Evolutionary conservation across 176 grass and related monocot species (phyloP), one percentile per base, ranked within the genome.

Genomic region (Musa troglodytarum): DNA sequence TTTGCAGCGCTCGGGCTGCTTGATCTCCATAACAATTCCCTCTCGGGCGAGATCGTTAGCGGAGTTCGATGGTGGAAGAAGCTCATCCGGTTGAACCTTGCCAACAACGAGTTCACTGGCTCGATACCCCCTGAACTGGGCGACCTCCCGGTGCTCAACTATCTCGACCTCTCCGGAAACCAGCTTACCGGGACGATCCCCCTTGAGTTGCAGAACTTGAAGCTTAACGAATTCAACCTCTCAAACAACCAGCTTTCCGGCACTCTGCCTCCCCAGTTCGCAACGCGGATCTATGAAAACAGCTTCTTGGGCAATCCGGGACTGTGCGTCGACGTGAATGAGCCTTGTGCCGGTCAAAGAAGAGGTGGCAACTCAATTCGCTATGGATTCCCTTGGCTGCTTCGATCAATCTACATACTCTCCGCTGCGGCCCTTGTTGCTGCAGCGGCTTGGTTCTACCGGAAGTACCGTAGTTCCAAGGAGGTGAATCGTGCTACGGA

Each of bases 241-340:
- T 77, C 75, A 49, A 65, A 77, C 10, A 77, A 77, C 61, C 11
- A 77, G 61, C 75, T 77, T 10, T 77, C 59, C 1, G 75, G 75
- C 0, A 23, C 59, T 11, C 19, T 77, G 29, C 75, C 75, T 52
- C 49, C 75, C 43, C 49, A 53, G 11, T 77, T 77, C 49, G 0
- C 21, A 12, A 65, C 9, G 6, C 16, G 12, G 12, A 25, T 52
- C 7, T 65, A 77, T 28, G 14, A 52, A 65, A 53, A 51, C 21
- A 77, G 75, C 61, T 65, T 77, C 61, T 65, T 66, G 75, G 75
- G 75, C 20, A 77, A 77, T 65, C 75, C 75, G 61, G 61, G 1
- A n/a, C 59, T 77, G 49, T 77, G 43, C 49, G 43, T 26, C 5
- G 26, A n/a, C 14, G 13, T 25, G 58, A 19, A 1, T 9, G 29